These are phyloP conservation scores for Marchantia polymorpha DNA, from an alignment of 225 moss, liverwort and hornwort genomes.

Conservation along the genomic window DNA sequence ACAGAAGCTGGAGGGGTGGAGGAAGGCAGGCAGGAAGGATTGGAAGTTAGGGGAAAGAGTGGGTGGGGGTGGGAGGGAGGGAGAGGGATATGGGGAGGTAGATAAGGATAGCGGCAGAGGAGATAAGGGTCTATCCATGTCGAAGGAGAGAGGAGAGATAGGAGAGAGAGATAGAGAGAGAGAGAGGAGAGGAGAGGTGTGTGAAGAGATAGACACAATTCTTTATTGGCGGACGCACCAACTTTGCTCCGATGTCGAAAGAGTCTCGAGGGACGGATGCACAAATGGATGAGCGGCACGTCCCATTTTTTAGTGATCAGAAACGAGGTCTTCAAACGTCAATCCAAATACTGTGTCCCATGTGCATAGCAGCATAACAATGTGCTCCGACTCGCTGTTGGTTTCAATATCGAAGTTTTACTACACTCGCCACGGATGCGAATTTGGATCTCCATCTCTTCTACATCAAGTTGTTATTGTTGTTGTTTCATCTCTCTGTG, in stretches of 20 bases:
- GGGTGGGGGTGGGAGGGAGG: not conserved
- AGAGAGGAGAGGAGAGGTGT: not conserved
- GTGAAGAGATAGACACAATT: constrained; percentile 3
- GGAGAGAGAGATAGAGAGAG: constrained; percentile 1
- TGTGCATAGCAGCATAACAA: not conserved
- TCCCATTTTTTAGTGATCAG: not conserved
- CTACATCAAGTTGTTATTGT: no score
- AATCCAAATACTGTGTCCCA: not conserved
- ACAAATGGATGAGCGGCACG: not conserved
- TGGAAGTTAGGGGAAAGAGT: not conserved
- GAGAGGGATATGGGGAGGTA: no score
- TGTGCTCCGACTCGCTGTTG: not conserved
- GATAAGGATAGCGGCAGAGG: not conserved
- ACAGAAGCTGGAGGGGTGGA: not conserved
- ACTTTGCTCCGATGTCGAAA: not conserved
- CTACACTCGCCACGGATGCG: not conserved
- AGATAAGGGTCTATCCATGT: not conserved
- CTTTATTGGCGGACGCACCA: not conserved
- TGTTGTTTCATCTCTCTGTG: no score
- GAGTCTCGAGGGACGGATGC: not conserved
- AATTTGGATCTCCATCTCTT: not conserved
- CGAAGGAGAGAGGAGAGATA: not conserved
- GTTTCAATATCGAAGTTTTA: no score
- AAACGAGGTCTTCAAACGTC: not conserved
- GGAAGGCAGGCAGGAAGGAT: not conserved